A percentile compares a stretch with the other conserved stretches of the same genome.
Conservation (phyloP, 2,329 filamentous ascomycete genomes). For the Blastomyces emzantsi region DNA sequence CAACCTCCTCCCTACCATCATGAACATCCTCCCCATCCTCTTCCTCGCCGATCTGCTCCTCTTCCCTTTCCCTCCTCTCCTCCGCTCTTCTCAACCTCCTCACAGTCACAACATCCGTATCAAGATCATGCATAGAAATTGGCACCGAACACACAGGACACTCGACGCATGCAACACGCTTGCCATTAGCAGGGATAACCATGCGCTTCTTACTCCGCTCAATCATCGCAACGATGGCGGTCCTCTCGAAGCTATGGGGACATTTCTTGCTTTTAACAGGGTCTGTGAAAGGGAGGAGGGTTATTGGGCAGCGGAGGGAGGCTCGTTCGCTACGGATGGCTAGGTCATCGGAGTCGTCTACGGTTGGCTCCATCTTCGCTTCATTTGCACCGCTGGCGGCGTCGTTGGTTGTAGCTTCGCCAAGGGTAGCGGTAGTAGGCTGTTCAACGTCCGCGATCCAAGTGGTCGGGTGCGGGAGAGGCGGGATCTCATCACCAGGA, state of each 20-base stretch:
- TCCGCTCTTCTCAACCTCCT: conserved; percentile 30
- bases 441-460: conserved; percentile 48
- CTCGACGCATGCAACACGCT: conserved; percentile 23
- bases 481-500: conserved; percentile 43
- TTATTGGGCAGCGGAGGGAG: conserved; percentile 42
- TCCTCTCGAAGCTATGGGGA: conserved; percentile 42
- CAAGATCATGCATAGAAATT: conserved; percentile 32
- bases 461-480: conserved; percentile 47
- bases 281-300: conserved; percentile 37
- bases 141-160: conserved; percentile 36
- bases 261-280: conserved; percentile 43
- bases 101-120: conserved; percentile 32
- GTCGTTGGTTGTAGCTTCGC: conserved; percentile 16
- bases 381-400: conserved; percentile 21
- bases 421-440: conserved; percentile 21
- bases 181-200: conserved; percentile 11
- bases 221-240: conserved; percentile 40
- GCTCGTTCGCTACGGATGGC: conserved; percentile 39
- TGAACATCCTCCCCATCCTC: conserved; percentile 21
- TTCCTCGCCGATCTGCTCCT: conserved; percentile 24
- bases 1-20: conserved; percentile 24
- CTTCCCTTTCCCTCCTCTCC: conserved; percentile 21
- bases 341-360: conserved; percentile 36
- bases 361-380: conserved; percentile 8
- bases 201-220: conserved; percentile 21